Evolutionary conservation across 352 stramenopile species (phyloP), one percentile per base, ranked within the genome.

Genomic region (Pythium pectinolyticum): DNA sequence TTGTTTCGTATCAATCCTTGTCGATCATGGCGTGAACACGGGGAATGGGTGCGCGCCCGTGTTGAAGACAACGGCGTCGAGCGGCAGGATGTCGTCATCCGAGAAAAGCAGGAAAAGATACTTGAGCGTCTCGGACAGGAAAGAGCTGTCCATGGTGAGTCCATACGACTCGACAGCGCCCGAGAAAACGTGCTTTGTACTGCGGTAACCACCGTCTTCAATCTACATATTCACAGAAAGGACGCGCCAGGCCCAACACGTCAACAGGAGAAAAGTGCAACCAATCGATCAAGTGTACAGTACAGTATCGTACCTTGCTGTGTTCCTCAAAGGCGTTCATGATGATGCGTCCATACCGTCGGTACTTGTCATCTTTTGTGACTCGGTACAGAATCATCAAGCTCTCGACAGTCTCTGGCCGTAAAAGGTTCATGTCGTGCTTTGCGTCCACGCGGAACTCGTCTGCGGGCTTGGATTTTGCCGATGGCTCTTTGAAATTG

Each of bases 41-140:
- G 80, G 86, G 24, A 97, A 80, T 28, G 84, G 77, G 54, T 97
- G 89, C 2, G 79, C 89, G 63, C 90, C 86, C 0, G 89, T 95
- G 65, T 90, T 96, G 71, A 97, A 89, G 32, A 97, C 85, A 43
- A 88, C 80, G 15, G 83, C 66, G 56, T 96, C 70, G 27, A 96
- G 72, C 7, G 75, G 60, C 15, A 96, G 46, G 32, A 92, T 41
- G 28, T 86, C 68, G 34, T 87, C 80, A 34, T 90, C 80, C 27
- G 74, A 86, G 66, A 96, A 96, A 28, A 97, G 76, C 61, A 97
- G 60, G 56, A 91, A 97, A 14, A 97, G 75, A 63, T 97, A 98
- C 71, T 97, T 98, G 66, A 97, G 74, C 37, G 92, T 97, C 76
- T 97, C 89, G n/a, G 82, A 86, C 41, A 97, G 47, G 67, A 97